phyloP scores from a whole-genome alignment of 306 rosid genomes.

The Gastrolobium villosum region DNA sequence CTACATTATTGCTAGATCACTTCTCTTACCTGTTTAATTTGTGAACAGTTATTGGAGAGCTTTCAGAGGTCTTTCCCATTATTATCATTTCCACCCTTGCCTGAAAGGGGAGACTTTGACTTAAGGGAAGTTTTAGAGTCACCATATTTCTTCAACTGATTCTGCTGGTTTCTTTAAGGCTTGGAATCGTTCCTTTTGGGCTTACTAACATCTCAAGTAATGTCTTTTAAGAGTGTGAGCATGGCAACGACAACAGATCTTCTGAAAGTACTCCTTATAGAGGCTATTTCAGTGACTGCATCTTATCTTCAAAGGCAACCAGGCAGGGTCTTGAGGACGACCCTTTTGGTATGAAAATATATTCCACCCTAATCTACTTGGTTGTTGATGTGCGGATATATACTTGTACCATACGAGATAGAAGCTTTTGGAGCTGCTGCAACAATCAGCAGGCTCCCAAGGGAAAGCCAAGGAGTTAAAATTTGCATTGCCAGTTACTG shows the following conservation, averaged over 20 bases:
- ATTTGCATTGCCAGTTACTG: constrained; percentile 30
- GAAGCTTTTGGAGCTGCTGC: constrained; percentile 31
- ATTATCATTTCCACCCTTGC: constrained; percentile 78
- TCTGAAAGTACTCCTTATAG: constrained; percentile 31
- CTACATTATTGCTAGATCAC: constrained; percentile 30
- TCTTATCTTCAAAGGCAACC: constrained; percentile 44
- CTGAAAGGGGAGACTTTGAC: constrained; percentile 87
- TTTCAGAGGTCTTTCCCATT: constrained; percentile 80
- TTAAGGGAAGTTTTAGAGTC: constrained; percentile 79
- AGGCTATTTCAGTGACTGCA: constrained; percentile 36
- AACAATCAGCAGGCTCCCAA: constrained; percentile 33
- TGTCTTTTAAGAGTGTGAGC: constrained; percentile 20
- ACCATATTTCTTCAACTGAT: constrained; percentile 93
- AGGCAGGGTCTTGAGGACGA: constrained; percentile 45
- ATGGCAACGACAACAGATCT: constrained; percentile 38
- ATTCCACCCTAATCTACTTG: constrained; percentile 29
- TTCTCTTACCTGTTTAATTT: constrained; percentile 41
- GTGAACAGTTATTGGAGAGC: constrained; percentile 74
- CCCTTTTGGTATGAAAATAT: constrained; percentile 2
- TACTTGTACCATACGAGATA: constrained; percentile 7
- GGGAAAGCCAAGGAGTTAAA: constrained; percentile 34
- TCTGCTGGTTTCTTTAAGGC: constrained; percentile 37
- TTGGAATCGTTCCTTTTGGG: constrained; percentile 35
- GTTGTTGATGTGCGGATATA: constrained; percentile 38
- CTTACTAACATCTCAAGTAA: constrained; percentile 40